A percentile compares a stretch with the other conserved stretches of the same genome.
These are phyloP conservation scores for Cystofilobasidium ferigula DNA, from an alignment of 768 basidiomycete genomes.

Conservation along the genomic window DNA sequence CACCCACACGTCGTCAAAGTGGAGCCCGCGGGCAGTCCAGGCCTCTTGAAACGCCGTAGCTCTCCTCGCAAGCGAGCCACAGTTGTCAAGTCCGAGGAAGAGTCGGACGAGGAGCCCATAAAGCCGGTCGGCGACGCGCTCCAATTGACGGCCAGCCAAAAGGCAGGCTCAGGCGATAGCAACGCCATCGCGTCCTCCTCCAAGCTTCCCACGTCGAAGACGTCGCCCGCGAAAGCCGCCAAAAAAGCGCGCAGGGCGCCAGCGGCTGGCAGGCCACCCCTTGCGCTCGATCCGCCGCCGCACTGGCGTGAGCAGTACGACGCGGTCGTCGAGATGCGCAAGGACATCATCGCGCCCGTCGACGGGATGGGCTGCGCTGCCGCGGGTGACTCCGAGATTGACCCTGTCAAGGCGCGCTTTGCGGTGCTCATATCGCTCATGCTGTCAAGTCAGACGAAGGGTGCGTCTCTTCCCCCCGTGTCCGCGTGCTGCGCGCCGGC, in stretches of 20 bases:
- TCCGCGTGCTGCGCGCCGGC: background rate
- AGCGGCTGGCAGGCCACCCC: background rate
- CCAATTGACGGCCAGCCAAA: background rate
- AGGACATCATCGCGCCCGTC: slow-evolving; percentile 5
- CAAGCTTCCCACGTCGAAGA: background rate
- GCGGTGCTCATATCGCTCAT: slow-evolving; percentile 8
- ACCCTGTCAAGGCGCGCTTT: slow-evolving; percentile 5
- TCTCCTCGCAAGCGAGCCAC: background rate
- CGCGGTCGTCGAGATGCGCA: background rate
- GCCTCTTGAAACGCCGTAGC: background rate
- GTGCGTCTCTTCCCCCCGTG: background rate
- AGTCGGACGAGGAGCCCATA: background rate
- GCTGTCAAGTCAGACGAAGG: slow-evolving; percentile 19
- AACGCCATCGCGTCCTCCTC: background rate
- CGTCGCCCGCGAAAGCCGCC: background rate
- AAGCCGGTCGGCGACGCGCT: no score
- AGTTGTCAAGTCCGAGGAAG: background rate
- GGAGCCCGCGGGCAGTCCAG: background rate
- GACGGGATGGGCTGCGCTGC: slow-evolving; percentile 20
- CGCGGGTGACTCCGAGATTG: background rate
- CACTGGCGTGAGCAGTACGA: slow-evolving; percentile 8
- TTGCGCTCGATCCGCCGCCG: background rate
- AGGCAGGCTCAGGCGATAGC: background rate
- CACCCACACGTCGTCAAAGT: background rate
- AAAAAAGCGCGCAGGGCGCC: background rate